Percentiles rank a stretch among this genome's conserved stretches.
Evolutionary conservation across 1,139 yeast species (phyloP).

Genomic region (Suhomyces guaymorum): DNA sequence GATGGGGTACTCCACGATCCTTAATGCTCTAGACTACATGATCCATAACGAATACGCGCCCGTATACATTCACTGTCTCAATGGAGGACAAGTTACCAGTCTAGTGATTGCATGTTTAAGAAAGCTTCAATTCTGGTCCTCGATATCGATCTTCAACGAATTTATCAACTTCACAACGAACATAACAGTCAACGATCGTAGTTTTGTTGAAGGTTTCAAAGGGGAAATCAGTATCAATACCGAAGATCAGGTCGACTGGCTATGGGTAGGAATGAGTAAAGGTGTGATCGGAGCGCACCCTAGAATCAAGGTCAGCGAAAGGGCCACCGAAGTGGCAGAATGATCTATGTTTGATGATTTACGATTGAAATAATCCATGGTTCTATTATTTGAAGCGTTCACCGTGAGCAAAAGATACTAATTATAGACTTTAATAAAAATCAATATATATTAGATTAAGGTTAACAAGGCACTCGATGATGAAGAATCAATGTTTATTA

Average conservation of each 20-base stretch:
- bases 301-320: constrained; percentile 36
- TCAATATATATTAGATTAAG: too few species aligned
- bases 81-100: constrained; percentile 87
- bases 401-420: too few species aligned
- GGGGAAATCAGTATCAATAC: constrained; percentile 60
- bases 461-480: too few species aligned
- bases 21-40: constrained; percentile 59
- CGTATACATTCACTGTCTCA: constrained; percentile 79
- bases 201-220: constrained; percentile 76
- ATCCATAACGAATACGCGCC: constrained; percentile 66
- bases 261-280: constrained; percentile 70
- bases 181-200: constrained; percentile 78
- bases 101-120: constrained; percentile 83
- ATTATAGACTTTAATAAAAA: too few species aligned
- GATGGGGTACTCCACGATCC: constrained; percentile 62
- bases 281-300: constrained; percentile 54
- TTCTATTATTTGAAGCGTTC: too few species aligned
- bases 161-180: constrained; percentile 77
- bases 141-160: constrained; percentile 84
- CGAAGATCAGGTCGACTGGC: constrained; percentile 61
- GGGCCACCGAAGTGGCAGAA: background rate
- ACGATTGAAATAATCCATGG: background rate
- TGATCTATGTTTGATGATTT: background rate
- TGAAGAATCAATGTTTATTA: too few species aligned
- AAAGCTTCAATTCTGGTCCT: constrained; percentile 84